Evolutionary conservation across 306 rosid species (phyloP), one percentile per base, ranked within the genome.

Genomic region (Castanospermum australe): DNA sequence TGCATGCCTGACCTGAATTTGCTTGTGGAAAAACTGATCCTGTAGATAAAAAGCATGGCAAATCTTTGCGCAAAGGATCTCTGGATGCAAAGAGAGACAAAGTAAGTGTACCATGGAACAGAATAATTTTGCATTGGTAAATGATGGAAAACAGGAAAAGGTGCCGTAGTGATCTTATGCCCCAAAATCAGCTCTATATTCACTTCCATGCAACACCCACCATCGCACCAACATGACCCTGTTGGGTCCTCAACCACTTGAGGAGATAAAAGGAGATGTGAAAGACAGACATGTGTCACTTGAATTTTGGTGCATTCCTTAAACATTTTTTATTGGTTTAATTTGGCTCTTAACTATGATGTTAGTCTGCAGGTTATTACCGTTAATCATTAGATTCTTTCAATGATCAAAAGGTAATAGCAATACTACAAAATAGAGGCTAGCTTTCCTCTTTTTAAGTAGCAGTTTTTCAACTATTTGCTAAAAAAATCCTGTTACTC

Each of bases 101-200:
- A 73, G 68, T 6, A 73, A 52, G 84, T 81, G 86, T 78, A 70
- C 70, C 78, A 76, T 70, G 71, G 80, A 86, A 77, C 61, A 84
- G 90, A 86, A 88, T 89, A 86, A 68, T 73, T 52, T 50, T 70
- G 24, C 25, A 75, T 59, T 81, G 73, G 71, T 75, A 84, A 72
- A 84, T 76, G 85, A 87, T 77, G 77, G 84, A 68, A 82, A 84
- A 77, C 79, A 69, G 45, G 76, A 42, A 77, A 82, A 73, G 73
- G 80, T 67, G 78, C 84, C 83, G 88, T 89, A 66, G 78, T 79
- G 91, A 86, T 89, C 91, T 84, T 88, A 86, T 94, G 97, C 96
- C 56, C 55, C 45, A 71, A 84, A 87, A 89, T 88, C 88, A 82
- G 61, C 81, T 42, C 1, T 12, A 59, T 89, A 89, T 89, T 87